Evolutionary conservation across 805 yeast genomes (phyloP), one percentile per base, ranked within the genome.

Genomic region (Saturnispora halmiae): DNA sequence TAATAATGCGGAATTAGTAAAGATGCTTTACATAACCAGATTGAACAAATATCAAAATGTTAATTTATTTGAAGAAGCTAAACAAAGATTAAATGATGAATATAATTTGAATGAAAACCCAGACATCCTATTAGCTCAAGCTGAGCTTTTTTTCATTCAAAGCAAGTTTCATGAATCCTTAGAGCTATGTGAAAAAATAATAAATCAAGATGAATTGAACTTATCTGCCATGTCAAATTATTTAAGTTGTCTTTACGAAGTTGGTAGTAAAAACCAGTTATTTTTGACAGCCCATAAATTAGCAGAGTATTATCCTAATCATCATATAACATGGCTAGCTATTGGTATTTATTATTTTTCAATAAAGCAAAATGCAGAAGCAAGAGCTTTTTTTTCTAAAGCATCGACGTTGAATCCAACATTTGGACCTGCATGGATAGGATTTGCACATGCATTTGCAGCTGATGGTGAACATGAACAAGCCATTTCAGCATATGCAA

Each of bases 381-480:
- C 97, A 0, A 68, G 98, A 44, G 73, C 82, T 47, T 86, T 74
- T 55, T 92, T 87, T 61, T 80, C 92, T 31, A 87, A 85, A 56
- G 88, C 96, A 0, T 85, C 96, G 1, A 69, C 87, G 49, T 60
- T 88, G 45, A 82, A 86, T 52, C 94, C 98, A 3, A 83, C 79
- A 49, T 87, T 84, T 63, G 94, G 92, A 0, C 90, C 84, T 39
- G 95, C 97, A 1, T 92, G 98, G 98, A 78, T 92, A 26, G 98
- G 96, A 2, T 92, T 92, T 64, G 97, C 97, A 1, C 97, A 90
- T 54, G 88, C 97, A 0, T 92, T 88, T 72, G 96, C 96, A 0
- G 80, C 84, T 3, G 98, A 92, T 58, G 94, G 96, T n/a, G 99
- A 92, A 60, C 96, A 92, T 58, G 99, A 92, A 58, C 97, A 92